Percentiles rank a stretch among this genome's conserved stretches.
These are phyloP conservation scores for Mycena galopus DNA, from an alignment of 768 basidiomycete species.

Conservation along the genomic window DNA sequence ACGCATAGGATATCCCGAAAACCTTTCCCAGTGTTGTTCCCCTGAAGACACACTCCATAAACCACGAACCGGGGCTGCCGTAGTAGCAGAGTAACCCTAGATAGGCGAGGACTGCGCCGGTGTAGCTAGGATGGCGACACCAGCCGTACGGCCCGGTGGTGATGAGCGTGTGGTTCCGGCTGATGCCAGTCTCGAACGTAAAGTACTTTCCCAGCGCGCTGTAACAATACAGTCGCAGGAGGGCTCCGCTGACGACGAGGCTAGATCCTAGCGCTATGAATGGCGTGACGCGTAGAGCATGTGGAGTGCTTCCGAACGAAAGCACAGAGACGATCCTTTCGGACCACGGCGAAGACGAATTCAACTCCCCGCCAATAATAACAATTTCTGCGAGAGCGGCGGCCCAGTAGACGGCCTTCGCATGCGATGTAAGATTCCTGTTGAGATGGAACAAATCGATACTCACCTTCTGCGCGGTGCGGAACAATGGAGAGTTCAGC, in stretches of 20 bases:
- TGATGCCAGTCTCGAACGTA: slow-evolving; percentile 44
- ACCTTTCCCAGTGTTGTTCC: neutral
- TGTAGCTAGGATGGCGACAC: slow-evolving; percentile 46
- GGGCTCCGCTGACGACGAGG: slow-evolving; percentile 2
- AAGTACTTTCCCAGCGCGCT: slow-evolving; percentile 39
- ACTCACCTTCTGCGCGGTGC: slow-evolving; percentile 7
- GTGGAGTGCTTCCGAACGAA: neutral
- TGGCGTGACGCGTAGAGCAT: neutral
- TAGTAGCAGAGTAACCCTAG: slow-evolving; percentile 12
- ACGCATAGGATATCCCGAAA: neutral
- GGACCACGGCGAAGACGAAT: neutral
- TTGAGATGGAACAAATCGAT: neutral
- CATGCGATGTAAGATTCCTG: neutral
- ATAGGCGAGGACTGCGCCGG: slow-evolving; percentile 26
- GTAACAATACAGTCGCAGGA: slow-evolving; percentile 16
- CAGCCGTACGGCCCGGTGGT: slow-evolving; percentile 43
- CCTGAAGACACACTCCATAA: slow-evolving; percentile 19
- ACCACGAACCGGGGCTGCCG: slow-evolving; percentile 19
- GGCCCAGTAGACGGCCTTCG: neutral
- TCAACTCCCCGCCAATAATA: neutral
- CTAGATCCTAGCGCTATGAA: neutral
- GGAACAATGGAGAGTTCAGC: slow-evolving; percentile 17
- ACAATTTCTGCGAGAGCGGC: neutral
- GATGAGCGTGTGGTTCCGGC: slow-evolving; percentile 41
- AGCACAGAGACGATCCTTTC: neutral